Percentiles rank a stretch among this genome's conserved stretches.
Evolutionary conservation across 2,329 filamentous ascomycete genomes (phyloP).

Genomic region (Curvularia verruculosa): DNA sequence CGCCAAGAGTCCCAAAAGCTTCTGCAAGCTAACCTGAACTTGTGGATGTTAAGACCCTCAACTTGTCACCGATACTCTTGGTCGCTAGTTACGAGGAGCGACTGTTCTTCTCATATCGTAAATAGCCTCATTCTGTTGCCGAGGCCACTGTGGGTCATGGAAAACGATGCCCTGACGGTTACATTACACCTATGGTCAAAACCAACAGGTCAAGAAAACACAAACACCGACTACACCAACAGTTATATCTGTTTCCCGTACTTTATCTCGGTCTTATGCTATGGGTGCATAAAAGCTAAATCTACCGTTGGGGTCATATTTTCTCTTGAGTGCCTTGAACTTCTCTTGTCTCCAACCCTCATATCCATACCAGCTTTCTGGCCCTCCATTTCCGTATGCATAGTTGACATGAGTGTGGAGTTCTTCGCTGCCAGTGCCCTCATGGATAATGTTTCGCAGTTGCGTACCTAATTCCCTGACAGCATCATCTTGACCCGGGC

Average conservation of each 20-base stretch:
- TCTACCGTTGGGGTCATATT: constrained; percentile 41
- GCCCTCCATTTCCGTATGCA: constrained; percentile 40
- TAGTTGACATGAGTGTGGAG: constrained; percentile 46
- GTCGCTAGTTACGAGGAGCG: neutral
- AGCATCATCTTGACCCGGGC: constrained; percentile 12
- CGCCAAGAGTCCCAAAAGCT: neutral
- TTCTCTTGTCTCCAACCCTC: constrained; percentile 41
- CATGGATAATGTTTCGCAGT: constrained; percentile 26
- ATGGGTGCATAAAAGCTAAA: constrained; percentile 42
- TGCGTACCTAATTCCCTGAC: constrained; percentile 24
- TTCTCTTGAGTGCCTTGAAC: constrained; percentile 39
- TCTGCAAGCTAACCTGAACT: neutral
- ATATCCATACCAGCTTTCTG: constrained; percentile 41
- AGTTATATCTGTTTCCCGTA: neutral
- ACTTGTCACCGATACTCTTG: neutral
- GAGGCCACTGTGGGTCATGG: no score
- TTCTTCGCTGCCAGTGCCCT: constrained; percentile 27
- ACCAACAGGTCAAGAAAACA: neutral
- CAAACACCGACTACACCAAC: neutral
- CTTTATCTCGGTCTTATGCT: neutral
- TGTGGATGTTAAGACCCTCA: neutral
- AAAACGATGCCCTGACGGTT: neutral
- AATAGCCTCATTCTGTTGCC: no score
- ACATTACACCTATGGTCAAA: neutral
- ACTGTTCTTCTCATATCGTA: neutral